A percentile compares a stretch with the other conserved stretches of the same genome.
Conservation (phyloP, 805 yeast species). For the Suhomyces vadensis region DNA sequence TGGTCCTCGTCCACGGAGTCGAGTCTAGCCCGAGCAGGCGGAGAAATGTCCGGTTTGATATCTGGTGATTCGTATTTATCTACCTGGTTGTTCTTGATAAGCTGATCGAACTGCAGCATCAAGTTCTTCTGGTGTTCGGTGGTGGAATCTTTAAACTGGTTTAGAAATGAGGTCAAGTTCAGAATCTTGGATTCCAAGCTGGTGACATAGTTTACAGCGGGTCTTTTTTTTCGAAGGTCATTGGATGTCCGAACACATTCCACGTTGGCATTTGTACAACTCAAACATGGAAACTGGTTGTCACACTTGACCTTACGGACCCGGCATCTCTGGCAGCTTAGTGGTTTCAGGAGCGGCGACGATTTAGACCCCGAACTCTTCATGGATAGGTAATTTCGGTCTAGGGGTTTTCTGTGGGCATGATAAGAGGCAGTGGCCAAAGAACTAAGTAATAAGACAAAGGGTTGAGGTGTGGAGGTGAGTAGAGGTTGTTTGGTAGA, state of each 20-base stretch:
- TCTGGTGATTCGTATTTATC: not conserved
- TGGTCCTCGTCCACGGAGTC: slow-evolving; percentile 3
- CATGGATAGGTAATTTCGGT: not conserved
- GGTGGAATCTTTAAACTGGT: slow-evolving; percentile 20
- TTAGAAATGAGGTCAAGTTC: slow-evolving; percentile 25
- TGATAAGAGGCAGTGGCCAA: not conserved
- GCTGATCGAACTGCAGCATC: slow-evolving; percentile 11
- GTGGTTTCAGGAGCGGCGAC: slow-evolving; percentile 13
- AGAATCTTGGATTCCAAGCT: slow-evolving; percentile 38
- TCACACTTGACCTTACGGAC: slow-evolving; percentile 50
- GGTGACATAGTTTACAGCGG: slow-evolving; percentile 51
- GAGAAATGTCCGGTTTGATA: not conserved
- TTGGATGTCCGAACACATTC: slow-evolving; percentile 49
- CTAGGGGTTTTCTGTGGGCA: not conserved
- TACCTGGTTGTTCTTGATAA: slow-evolving; percentile 8
- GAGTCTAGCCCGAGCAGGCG: not conserved
- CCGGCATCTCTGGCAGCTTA: slow-evolving; percentile 45
- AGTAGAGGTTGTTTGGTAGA: too few relatives aligned
- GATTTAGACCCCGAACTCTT: not conserved
- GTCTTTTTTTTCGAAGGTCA: slow-evolving; percentile 54
- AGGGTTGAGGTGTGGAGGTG: too few relatives aligned
- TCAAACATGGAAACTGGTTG: slow-evolving; percentile 48
- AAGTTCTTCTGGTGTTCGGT: slow-evolving; percentile 21
- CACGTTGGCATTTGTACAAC: slow-evolving; percentile 43
- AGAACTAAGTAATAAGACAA: not conserved